Conservation (phyloP, 768 basidiomycete species). For the Lactifluus rugatus region DNA sequence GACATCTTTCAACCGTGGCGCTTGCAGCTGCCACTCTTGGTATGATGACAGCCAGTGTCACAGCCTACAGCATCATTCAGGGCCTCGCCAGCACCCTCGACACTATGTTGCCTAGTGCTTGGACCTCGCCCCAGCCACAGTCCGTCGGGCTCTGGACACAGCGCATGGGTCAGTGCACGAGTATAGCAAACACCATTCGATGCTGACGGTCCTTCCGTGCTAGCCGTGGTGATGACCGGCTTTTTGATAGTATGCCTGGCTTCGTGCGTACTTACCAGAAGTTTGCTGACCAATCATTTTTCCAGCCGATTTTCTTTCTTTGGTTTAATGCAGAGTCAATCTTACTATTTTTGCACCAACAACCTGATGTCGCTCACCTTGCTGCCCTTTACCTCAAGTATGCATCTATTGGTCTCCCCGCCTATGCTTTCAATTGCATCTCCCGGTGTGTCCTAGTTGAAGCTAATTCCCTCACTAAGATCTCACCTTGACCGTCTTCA, state of each 20-base stretch:
- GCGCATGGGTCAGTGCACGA: constrained; percentile 58
- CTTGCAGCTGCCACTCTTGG: constrained; percentile 60
- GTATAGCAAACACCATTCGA: background rate
- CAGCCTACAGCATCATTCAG: constrained; percentile 71
- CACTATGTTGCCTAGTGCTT: constrained; percentile 88
- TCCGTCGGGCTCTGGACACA: constrained; percentile 88
- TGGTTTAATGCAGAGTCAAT: constrained; percentile 83
- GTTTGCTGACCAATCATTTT: background rate
- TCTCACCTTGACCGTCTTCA: background rate
- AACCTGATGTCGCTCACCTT: constrained; percentile 71
- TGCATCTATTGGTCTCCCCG: constrained; percentile 71
- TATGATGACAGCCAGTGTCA: constrained; percentile 43
- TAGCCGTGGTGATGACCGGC: constrained; percentile 53
- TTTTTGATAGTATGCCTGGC: constrained; percentile 46
- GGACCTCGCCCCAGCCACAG: constrained; percentile 79
- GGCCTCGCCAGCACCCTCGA: constrained; percentile 83
- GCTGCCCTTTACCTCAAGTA: constrained; percentile 72
- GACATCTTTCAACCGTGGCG: constrained; percentile 83
- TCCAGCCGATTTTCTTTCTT: constrained; percentile 46
- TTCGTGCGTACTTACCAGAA: background rate
- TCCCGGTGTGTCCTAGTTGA: constrained; percentile 32
- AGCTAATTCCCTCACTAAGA: background rate
- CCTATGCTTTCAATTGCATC: constrained; percentile 49
- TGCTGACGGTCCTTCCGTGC: background rate
- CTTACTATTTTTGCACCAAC: constrained; percentile 66